Percentiles rank a stretch among this genome's conserved stretches.
Evolutionary conservation across 140 eudicot genomes (phyloP).

Genomic region (Oenanthe javanica): DNA sequence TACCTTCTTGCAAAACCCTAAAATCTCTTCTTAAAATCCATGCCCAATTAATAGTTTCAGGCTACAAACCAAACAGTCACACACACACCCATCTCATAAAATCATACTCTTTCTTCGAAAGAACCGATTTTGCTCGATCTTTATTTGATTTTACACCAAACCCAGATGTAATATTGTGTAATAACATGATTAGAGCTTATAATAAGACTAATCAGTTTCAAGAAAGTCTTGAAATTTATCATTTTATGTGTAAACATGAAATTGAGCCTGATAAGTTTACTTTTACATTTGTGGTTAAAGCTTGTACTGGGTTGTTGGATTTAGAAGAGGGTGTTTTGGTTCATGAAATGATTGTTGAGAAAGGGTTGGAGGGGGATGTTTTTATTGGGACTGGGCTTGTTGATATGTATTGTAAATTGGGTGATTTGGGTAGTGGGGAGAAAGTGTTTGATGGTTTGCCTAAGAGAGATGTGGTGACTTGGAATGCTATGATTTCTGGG

Average conservation of each 20-base stretch:
- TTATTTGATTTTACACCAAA: constrained; percentile 39
- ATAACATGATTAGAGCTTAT: constrained; percentile 59
- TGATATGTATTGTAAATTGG: constrained; percentile 63
- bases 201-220: constrained; percentile 37
- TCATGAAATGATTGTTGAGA: constrained; percentile 34
- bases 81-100: constrained; percentile 40
- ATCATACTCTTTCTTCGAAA: constrained; percentile 36
- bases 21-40: constrained; percentile 35
- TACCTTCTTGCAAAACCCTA: constrained; percentile 35
- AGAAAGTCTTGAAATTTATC: constrained; percentile 38
- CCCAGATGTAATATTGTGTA: constrained; percentile 41
- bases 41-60: constrained; percentile 35
- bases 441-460: constrained; percentile 60
- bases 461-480: constrained; percentile 45
- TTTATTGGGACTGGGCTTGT: constrained; percentile 55
- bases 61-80: constrained; percentile 30
- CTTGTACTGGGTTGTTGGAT: constrained; percentile 50
- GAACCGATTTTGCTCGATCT: constrained; percentile 33
- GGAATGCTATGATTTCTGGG: constrained; percentile 64
- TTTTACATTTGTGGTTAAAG: constrained; percentile 55
- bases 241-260: constrained; percentile 14
- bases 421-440: constrained; percentile 33
- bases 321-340: constrained; percentile 35
- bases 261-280: constrained; percentile 51
- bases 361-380: constrained; percentile 44